Percentiles rank a stretch among this genome's conserved stretches.
These are phyloP conservation scores for Tolypocladium album DNA, from an alignment of 2,329 filamentous ascomycete genomes.

Conservation along the genomic window DNA sequence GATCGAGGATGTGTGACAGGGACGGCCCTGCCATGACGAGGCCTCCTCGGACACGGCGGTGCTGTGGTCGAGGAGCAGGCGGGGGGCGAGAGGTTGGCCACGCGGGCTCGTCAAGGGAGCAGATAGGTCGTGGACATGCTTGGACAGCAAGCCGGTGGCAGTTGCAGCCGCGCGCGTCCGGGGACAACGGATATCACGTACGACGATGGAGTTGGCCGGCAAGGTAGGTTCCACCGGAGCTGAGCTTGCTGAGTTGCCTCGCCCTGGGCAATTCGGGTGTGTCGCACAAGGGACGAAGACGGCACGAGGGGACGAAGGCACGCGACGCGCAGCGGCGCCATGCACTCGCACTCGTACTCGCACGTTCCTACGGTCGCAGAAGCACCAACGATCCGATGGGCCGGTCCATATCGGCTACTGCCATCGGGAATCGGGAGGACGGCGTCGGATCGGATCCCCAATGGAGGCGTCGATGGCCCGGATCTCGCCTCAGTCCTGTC, in stretches of 20 bases:
- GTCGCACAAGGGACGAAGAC: background rate
- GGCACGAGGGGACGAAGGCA: background rate
- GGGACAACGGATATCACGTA: background rate
- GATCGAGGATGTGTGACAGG: slow-evolving; percentile 20
- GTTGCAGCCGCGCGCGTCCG: background rate
- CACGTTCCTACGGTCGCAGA: background rate
- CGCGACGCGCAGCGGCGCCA: background rate
- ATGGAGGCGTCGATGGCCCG: background rate
- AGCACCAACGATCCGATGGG: background rate
- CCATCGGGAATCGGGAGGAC: background rate
- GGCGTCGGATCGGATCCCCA: background rate
- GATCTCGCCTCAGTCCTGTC: background rate
- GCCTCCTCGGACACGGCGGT: background rate
- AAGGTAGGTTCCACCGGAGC: too few relatives aligned
- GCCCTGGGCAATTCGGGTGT: background rate
- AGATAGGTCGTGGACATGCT: background rate
- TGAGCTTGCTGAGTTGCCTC: too few relatives aligned
- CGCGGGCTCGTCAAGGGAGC: background rate
- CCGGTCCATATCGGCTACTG: background rate
- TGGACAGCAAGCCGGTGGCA: background rate
- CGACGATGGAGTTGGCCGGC: background rate
- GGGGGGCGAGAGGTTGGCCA: background rate
- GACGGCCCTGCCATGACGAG: slow-evolving; percentile 19
- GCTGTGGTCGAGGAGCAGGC: background rate
- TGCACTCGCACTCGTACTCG: background rate